Evolutionary conservation across 2,329 filamentous ascomycete genomes (phyloP).

Genomic region (Cladobotryum protrusum): DNA sequence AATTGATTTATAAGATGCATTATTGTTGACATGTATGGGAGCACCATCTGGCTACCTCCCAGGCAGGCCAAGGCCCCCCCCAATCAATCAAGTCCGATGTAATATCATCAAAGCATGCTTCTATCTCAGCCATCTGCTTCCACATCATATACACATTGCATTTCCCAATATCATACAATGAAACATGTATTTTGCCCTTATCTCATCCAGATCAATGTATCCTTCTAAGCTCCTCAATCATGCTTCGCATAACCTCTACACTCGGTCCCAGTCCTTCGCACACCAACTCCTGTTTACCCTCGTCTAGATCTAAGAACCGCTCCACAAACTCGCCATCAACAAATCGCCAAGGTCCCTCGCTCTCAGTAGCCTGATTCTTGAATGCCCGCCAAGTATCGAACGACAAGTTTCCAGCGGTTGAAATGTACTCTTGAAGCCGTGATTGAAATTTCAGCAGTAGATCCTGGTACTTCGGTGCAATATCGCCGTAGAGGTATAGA

Average conservation of each 20-base stretch:
- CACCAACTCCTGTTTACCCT: constrained; percentile 47
- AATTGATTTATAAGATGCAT: too few species aligned
- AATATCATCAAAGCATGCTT: too few species aligned
- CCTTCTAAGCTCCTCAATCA: constrained; percentile 57
- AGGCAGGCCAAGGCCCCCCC: too few species aligned
- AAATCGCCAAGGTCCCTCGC: constrained; percentile 76
- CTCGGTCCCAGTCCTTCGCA: constrained; percentile 52
- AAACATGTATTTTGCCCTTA: constrained; percentile 5
- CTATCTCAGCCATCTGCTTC: too few species aligned
- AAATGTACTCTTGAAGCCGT: constrained; percentile 59
- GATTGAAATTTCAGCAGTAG: constrained; percentile 76
- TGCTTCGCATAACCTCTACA: constrained; percentile 56
- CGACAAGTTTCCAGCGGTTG: constrained; percentile 64
- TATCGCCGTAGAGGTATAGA: constrained; percentile 82
- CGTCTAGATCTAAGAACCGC: constrained; percentile 67
- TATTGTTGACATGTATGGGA: too few species aligned
- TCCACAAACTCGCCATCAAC: constrained; percentile 91
- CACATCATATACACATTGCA: too few species aligned
- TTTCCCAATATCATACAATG: too few species aligned
- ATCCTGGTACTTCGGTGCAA: constrained; percentile 66
- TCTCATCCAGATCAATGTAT: constrained; percentile 42
- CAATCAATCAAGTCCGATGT: too few species aligned
- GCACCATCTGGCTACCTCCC: too few species aligned
- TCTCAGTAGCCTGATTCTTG: constrained; percentile 63
- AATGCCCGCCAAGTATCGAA: constrained; percentile 82